Evolutionary conservation across 2,329 filamentous ascomycete species (phyloP), one percentile per base, ranked within the genome.

Genomic region (Coniella lustricola): DNA sequence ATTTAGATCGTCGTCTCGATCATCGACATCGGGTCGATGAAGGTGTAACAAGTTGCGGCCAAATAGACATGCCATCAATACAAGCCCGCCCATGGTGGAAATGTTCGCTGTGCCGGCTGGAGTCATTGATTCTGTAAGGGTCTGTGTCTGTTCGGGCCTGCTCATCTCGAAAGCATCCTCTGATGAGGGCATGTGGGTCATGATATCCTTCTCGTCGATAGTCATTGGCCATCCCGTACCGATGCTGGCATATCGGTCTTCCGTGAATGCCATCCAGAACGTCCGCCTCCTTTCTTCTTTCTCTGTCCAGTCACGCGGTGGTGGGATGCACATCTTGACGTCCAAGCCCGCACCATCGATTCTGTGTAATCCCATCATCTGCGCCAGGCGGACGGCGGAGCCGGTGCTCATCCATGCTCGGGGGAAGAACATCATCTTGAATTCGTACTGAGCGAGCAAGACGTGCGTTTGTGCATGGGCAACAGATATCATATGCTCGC

Each of bases 191-290:
- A 98, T 72, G 56, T 90, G 85, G 20, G 90, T 94, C 69, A 86
- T 75, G 56, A 97, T 87, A 70, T 98, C 93, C 62, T 78, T 80
- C 67, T 98, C 93, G 55, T 97, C 91, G 47, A 97, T 80, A 1
- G 79, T 82, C 87, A 97, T 91, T 1, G 93, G 93, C 93, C 93
- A 97, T 7, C 93, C 93, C 2, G 93, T 97, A 31, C 93, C 93
- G 49, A 96, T 93, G 60, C 90, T 96, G 5, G 90, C 87, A 67
- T 95, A 97, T 45, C 93, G 81, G 61, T 97, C 93, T 54, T 90
- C 73, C 57, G 85, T 89, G 61, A 95, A 97, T 3, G 86, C 81
- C 81, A 93, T 85, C 93, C 93, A 98, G 57, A 97, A 97, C 0
- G 90, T 95, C 55, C 93, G 78, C 45, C 93, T 78, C 56, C 93